Evolutionary conservation across 306 rosid genomes (phyloP), one percentile per base, ranked within the genome.

Genomic region (Cucurbita maxima): DNA sequence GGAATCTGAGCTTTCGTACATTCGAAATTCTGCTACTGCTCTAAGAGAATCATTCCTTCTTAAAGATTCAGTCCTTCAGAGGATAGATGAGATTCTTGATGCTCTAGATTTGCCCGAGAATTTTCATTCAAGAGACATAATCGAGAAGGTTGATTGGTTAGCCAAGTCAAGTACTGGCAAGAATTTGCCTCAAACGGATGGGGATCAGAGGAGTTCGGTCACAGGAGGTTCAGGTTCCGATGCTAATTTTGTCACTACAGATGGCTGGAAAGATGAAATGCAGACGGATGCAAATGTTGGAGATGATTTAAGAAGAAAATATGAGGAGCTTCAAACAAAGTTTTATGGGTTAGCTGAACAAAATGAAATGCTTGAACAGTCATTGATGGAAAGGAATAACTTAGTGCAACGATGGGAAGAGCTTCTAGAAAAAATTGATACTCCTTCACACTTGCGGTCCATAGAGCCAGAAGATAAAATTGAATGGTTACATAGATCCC

Each of bases 321-420:
- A 81, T 79, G 96, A 89, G 79, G 99, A 91, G 79, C 87, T 95
- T 72, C 96, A 91, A 81, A 82, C 82, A 71, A 91, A 82, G 79
- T 91, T 82, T 76, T 95, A 87, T 71, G 88, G 83, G 73, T 73
- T 95, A 85, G 97, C 96, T 78, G 99, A 94, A 80, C 99, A 94
- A 81, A 94, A 94, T 84, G 99, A 89, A 86, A 94, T 91, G 97
- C 88, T 94, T 70, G 96, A 94, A 79, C 99, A 91, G 74, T 91
- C 99, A 51, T 85, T 94, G 81, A 85, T 88, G 92, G 96, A 89
- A 83, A 89, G 99, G 79, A 94, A 94, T 81, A 82, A 83, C 78
- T 71, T 89, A 48, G 90, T 91, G 71, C 99, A 89, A 86, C 86
- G 88, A 78, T 94, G 94, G 96, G 99, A 94, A 86, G 96, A 87